Evolutionary conservation across 495 filamentous ascomycete species (phyloP).

Genomic region (Trypethelium eluteriae): DNA sequence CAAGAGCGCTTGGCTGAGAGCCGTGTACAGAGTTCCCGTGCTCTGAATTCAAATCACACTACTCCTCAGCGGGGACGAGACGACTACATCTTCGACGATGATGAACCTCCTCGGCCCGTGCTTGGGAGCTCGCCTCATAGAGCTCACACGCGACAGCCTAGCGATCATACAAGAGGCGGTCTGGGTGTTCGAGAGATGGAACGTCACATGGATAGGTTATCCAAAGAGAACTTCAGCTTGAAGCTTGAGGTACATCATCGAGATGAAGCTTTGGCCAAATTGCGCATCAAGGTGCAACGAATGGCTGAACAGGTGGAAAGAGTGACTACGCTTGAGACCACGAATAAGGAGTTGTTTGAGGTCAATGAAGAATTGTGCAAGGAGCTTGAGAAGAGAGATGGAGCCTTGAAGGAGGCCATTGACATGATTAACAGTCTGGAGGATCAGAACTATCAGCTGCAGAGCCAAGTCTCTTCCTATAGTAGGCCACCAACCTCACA

Average conservation of each 20-base stretch:
- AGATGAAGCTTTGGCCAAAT: conserved; percentile 44
- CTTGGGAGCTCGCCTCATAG: neutral
- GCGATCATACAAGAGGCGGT: neutral
- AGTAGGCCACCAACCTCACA: neutral
- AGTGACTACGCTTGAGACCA: conserved; percentile 27
- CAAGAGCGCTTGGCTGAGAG: conserved; percentile 9
- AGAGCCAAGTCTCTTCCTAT: conserved; percentile 14
- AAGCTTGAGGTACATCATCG: conserved; percentile 78
- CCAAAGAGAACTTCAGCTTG: conserved; percentile 84
- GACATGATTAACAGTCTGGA: conserved; percentile 71
- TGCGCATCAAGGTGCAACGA: conserved; percentile 57
- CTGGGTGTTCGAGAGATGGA: conserved; percentile 29
- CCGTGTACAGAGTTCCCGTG: neutral
- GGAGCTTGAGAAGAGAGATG: conserved; percentile 68
- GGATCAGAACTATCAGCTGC: conserved; percentile 53
- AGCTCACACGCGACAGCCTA: neutral
- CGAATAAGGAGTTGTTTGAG: conserved; percentile 32
- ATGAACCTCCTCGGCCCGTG: neutral
- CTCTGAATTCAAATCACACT: neutral
- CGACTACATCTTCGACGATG: neutral
- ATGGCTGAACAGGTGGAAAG: conserved; percentile 43
- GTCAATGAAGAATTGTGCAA: conserved; percentile 60
- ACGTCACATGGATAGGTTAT: conserved; percentile 46
- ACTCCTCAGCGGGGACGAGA: neutral
- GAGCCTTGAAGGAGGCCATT: conserved; percentile 74